Base-by-base conservation (phyloP, 2,329 filamentous ascomycete genomes). In the Fusarium ramigenum region DNA sequence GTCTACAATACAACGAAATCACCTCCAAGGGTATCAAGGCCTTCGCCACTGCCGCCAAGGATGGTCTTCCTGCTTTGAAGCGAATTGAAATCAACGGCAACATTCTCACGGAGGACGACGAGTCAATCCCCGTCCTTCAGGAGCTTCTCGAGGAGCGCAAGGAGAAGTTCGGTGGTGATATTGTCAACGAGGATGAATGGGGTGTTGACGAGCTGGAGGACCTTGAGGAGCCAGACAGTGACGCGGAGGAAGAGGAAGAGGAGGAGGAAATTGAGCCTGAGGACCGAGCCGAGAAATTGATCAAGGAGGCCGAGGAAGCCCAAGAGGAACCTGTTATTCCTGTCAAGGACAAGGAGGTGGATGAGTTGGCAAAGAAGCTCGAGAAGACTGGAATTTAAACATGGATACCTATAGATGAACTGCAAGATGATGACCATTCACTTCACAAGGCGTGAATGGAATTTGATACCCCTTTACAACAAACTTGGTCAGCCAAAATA, bases 1-100 rank as follows among this genome's bases (percentile, higher is more conserved):
- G 94, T 73, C 84, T 98, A 78, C 94, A 98, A 81, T 98, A 93
- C 87, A 98, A 98, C 84, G 96, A 99, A 75, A 96, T 99, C 79
- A 95, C 93, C 44, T 86, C 91, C 2, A 88, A 90, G 64, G 93
- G 92, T 23, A 83, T 98, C 56, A 91, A 93, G 79, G 88, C 87
- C 6, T 87, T 99, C 60, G 88, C 92, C 7, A 84, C 88, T 25
- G 93, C 93, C 6, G 91, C 91, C 9, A 90, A 90, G 77, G 85
- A 88, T 14, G 87, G 87, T 5, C 87, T 99, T 14, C 95, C 94
- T 4, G 88, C 89, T 18, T 85, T 99, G 74, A 93, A 92, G 84
- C 92, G 95, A 78, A 90, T 99, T 56, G 96, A 98, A 84, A 85
- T 99, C 75, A 98, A 99, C 81, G 96, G 96, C 57, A 99, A 99